Percentiles rank a stretch among this genome's conserved stretches.
Evolutionary conservation across 495 filamentous ascomycete species (phyloP).

Genomic region (Tetracladium setigerum): DNA sequence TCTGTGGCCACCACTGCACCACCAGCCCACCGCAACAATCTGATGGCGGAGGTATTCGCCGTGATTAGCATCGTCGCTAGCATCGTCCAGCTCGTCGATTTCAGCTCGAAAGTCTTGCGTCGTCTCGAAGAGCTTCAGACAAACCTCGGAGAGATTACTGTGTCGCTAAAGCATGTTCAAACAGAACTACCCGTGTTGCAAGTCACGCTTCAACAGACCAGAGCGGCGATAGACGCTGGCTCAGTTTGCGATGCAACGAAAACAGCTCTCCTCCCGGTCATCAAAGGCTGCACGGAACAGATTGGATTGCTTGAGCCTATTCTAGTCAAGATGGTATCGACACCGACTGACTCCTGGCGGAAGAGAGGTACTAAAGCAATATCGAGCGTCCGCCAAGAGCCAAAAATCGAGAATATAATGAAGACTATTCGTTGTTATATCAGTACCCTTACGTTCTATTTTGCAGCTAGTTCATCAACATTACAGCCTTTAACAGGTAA

Average conservation of each 20-base stretch:
- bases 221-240: slow-evolving; percentile 15
- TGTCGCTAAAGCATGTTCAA: slow-evolving; percentile 21
- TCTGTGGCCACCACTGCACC: slow-evolving; percentile 1
- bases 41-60: slow-evolving; percentile 30
- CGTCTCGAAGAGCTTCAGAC: slow-evolving; percentile 24
- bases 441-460: slow-evolving; percentile 4
- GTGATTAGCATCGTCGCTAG: slow-evolving; percentile 22
- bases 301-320: slow-evolving; percentile 18
- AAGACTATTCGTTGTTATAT: slow-evolving; percentile 3
- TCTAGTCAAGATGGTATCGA: slow-evolving; percentile 12
- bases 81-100: slow-evolving; percentile 26
- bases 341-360: slow-evolving; percentile 8
- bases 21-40: neutral
- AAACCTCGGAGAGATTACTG: slow-evolving; percentile 21
- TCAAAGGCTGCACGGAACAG: slow-evolving; percentile 19
- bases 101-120: slow-evolving; percentile 17
- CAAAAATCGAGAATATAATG: slow-evolving; percentile 19
- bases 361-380: slow-evolving; percentile 19
- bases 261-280: slow-evolving; percentile 16
- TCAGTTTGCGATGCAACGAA: slow-evolving; percentile 11
- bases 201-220: slow-evolving; percentile 19
- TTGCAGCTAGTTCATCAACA: slow-evolving; percentile 3
- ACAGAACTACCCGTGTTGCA: slow-evolving; percentile 23
- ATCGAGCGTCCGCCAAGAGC: slow-evolving; percentile 18
- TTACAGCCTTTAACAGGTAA: slow-evolving; percentile 4